phyloP scores from a whole-genome alignment of 2,329 filamentous ascomycete genomes.

The Pestalotiopsis sp. region DNA sequence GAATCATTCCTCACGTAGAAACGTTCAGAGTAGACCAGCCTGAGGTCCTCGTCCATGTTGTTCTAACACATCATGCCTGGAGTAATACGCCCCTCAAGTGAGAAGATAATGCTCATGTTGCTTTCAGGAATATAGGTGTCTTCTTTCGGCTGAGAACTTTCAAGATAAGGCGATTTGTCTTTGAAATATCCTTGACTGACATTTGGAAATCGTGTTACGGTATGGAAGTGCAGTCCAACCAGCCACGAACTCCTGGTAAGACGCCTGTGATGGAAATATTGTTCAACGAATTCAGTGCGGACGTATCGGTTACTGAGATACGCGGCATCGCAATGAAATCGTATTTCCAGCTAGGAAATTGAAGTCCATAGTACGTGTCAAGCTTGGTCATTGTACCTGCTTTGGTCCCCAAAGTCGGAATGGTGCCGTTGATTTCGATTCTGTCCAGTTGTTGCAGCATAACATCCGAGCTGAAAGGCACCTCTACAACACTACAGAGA shows the following conservation, averaged over 20 bases:
- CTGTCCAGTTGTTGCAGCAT: too few relatives aligned
- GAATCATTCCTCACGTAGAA: neutral
- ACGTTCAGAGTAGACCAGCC: neutral
- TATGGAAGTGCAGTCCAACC: neutral
- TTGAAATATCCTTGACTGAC: neutral
- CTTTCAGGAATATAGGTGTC: neutral
- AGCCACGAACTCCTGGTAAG: neutral
- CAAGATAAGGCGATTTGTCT: neutral
- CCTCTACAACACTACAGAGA: too few relatives aligned
- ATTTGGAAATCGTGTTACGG: neutral
- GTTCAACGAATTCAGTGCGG: neutral
- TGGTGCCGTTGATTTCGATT: too few relatives aligned
- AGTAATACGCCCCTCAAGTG: neutral
- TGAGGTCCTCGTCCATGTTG: neutral
- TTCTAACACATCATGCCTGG: neutral
- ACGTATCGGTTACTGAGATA: neutral
- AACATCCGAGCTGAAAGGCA: too few relatives aligned
- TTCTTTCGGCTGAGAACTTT: neutral
- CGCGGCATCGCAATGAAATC: neutral
- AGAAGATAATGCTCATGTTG: neutral
- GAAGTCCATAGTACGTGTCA: too few relatives aligned
- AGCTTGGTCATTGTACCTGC: too few relatives aligned
- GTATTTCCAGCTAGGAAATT: neutral
- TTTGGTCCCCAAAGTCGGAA: too few relatives aligned
- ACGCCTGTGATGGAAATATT: neutral